Evolutionary conservation across 202 grass and related monocot genomes (phyloP), one percentile per base, ranked within the genome.

Genomic region (Hordeum pubiflorum): DNA sequence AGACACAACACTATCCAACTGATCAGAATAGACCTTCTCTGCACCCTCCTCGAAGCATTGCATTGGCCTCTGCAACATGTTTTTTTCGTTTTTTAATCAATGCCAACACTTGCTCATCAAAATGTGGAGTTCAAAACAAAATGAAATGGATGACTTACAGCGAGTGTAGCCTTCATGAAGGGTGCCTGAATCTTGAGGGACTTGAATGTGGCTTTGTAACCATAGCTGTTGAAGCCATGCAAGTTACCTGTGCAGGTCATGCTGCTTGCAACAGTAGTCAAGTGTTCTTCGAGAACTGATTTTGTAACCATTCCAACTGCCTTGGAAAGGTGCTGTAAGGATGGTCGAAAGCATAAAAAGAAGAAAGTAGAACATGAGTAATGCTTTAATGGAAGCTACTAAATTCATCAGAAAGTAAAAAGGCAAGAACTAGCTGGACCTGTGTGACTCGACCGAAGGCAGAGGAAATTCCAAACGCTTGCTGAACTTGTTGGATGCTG

Each of bases 131-230:
- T 84, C 20, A 81, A 85, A 81, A 62, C 62, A 39, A 81, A 84
- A 48, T 26, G 15, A 20, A 79, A 62, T 24, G 23, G 54, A 67
- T 36, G 12, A 86, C 94, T 92, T 87, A 94, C 91, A 74, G 81
- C 89, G 73, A 94, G 63, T 75, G 90, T 94, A 73, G 91, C 90
- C 72, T 92, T 84, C 17, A 83, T 92, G 73, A 97, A 97, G 85
- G 94, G 91, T 41, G 84, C 84, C 80, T 91, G 91, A 82, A 92
- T 81, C 88, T 92, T 94, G 23, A 91, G 87, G 21, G 89, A 88
- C 22, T 84, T 62, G 74, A 85, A 88, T 72, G 89, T 89, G 52
- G 88, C 86, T 75, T 94, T 89, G 57, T 80, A 92, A 72, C 88
- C 82, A 59, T 79, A 78, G 61, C 68, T 89, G 57, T 87, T 91